Conservation (phyloP, 108 stramenopile species). For the Bacterosira constricta region DNA sequence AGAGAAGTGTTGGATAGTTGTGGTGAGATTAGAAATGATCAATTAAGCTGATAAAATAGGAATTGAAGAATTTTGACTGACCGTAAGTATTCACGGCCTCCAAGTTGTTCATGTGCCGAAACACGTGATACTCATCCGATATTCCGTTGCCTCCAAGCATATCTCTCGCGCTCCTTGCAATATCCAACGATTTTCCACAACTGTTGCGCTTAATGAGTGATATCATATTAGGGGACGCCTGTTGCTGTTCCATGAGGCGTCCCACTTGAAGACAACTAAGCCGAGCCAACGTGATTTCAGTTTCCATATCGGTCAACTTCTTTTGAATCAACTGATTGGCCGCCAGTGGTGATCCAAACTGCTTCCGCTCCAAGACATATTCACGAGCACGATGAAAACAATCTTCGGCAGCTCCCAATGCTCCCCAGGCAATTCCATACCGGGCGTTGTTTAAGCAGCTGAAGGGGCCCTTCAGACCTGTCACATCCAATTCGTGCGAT, state of each 20-base stretch:
- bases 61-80: too few species aligned
- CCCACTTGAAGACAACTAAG: constrained; percentile 86
- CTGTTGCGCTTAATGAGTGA: constrained; percentile 94
- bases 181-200: constrained; percentile 92
- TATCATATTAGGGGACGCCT: constrained; percentile 87
- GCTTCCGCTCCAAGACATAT: constrained; percentile 85
- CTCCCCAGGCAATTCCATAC: constrained; percentile 96
- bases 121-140: constrained; percentile 96
- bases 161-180: constrained; percentile 86
- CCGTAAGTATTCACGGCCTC: constrained; percentile 99
- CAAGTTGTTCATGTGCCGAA: constrained; percentile 94
- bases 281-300: constrained; percentile 79
- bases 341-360: constrained; percentile 94
- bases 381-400: constrained; percentile 86
- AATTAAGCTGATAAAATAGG: too few species aligned
- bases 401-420: constrained; percentile 93
- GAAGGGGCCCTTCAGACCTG: constrained; percentile 87
- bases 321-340: constrained; percentile 95
- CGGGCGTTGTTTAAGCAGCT: constrained; percentile 94
- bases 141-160: constrained; percentile 98
- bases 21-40: too few species aligned
- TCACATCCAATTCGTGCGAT: constrained; percentile 56
- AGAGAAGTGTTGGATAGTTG: too few species aligned
- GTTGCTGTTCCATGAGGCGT: constrained; percentile 81
- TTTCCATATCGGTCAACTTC: constrained; percentile 94